phyloP scores from a whole-genome alignment of 2,329 filamentous ascomycete genomes.

The Raffaelea deltoideospora region DNA sequence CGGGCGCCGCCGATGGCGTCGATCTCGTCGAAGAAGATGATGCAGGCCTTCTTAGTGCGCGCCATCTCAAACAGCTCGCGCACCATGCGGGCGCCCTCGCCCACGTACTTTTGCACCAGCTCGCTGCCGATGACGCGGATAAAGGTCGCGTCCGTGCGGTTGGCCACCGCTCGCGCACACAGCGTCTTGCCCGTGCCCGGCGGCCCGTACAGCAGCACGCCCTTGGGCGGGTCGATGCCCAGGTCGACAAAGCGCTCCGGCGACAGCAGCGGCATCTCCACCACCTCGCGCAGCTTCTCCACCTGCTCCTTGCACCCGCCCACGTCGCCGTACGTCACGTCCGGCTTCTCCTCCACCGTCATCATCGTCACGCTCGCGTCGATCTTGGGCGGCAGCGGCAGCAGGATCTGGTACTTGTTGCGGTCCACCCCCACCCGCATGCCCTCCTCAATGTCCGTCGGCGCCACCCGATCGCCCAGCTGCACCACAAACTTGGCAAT shows the following conservation, averaged over 20 bases:
- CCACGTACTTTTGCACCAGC: constrained; percentile 96
- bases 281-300: constrained; percentile 95
- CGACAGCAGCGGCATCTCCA: constrained; percentile 93
- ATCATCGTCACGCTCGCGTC: constrained; percentile 99
- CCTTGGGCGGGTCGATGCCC: constrained; percentile 98
- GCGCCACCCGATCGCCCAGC: constrained; percentile 88
- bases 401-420: constrained; percentile 98
- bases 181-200: constrained; percentile 99
- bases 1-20: constrained; percentile 98
- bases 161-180: constrained; percentile 91
- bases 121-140: constrained; percentile 97
- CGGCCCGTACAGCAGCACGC: constrained; percentile 87
- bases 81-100: constrained; percentile 96
- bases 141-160: constrained; percentile 95
- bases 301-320: constrained; percentile 99
- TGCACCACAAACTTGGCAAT: constrained; percentile 99
- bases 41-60: constrained; percentile 97
- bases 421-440: constrained; percentile 98
- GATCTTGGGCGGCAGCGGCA: constrained; percentile 94
- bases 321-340: constrained; percentile 97
- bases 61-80: constrained; percentile 99
- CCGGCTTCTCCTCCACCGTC: constrained; percentile 99
- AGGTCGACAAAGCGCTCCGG: constrained; percentile 95
- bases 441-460: constrained; percentile 97
- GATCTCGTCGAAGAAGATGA: constrained; percentile 99